Percentiles rank a stretch among this genome's conserved stretches.
phyloP scores from a whole-genome alignment of 176 grass and related monocot species.

The Cymbopogon citratus region DNA sequence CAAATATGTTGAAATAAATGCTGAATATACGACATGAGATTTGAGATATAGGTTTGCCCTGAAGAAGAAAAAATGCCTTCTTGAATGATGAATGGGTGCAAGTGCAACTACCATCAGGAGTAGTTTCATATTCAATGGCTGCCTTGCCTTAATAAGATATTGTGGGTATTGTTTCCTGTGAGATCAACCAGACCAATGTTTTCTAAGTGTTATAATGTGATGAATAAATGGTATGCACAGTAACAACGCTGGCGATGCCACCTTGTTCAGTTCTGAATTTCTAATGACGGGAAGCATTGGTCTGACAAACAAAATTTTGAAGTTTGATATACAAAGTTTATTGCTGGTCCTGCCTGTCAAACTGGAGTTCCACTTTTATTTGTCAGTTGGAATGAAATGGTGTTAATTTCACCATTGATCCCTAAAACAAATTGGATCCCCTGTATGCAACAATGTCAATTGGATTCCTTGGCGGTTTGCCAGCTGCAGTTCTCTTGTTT shows the following conservation, averaged over 20 bases:
- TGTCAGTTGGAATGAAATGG: background rate
- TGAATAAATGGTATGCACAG: background rate
- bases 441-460: background rate
- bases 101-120: background rate
- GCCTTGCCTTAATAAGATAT: conserved; percentile 15
- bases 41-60: background rate
- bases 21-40: conserved; percentile 83
- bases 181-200: conserved; percentile 2
- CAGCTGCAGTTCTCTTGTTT: background rate
- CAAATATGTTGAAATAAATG: conserved; percentile 99
- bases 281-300: background rate
- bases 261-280: conserved; percentile 4
- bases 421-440: background rate
- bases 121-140: conserved; percentile 3
- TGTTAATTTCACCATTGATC: background rate
- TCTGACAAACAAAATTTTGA: background rate
- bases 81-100: background rate
- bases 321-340: background rate
- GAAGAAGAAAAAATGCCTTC: background rate
- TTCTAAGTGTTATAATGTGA: background rate
- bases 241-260: background rate
- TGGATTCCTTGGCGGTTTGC: background rate
- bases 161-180: background rate
- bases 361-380: background rate
- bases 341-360: background rate